Evolutionary conservation across 257 asterid species (phyloP).

Genomic region (Vinca minor): DNA sequence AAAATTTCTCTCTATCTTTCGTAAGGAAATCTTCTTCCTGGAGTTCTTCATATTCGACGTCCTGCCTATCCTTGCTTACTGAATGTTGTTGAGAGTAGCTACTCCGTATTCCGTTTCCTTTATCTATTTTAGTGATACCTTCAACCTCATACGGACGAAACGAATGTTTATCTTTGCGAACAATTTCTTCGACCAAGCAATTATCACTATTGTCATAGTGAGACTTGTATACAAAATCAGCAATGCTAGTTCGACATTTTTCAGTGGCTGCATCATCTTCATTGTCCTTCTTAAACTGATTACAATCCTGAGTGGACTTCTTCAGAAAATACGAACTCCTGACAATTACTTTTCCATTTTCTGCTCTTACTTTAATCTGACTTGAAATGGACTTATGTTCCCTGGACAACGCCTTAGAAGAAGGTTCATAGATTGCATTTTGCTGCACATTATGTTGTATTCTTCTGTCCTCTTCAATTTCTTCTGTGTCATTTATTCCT

Average conservation of each 20-base stretch:
- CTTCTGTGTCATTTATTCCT: constrained; percentile 31
- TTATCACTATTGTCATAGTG: no score
- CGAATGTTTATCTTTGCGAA: no score
- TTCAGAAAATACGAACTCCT: constrained; percentile 32
- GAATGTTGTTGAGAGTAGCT: no score
- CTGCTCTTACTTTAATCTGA: constrained; percentile 15
- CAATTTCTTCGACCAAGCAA: no score
- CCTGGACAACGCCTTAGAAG: constrained; percentile 42
- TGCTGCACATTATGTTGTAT: constrained; percentile 18
- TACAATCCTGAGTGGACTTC: constrained; percentile 10
- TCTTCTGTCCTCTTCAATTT: constrained; percentile 14
- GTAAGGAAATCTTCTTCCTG: constrained; percentile 12
- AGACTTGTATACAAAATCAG: no score
- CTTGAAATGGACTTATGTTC: constrained; percentile 35
- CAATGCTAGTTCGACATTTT: no score
- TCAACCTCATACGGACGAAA: no score
- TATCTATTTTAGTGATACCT: no score
- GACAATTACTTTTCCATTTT: constrained; percentile 16
- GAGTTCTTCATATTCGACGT: constrained; percentile 22
- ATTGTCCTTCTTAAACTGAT: constrained; percentile 10
- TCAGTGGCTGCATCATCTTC: no score
- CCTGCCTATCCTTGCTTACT: constrained; percentile 21
- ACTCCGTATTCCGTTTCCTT: no score
- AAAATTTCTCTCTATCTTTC: constrained; percentile 20
- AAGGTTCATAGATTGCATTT: constrained; percentile 51